A percentile compares a stretch with the other conserved stretches of the same genome.
Conservation (phyloP, 345 rosid genomes). For the Bruguiera sexangula region DNA sequence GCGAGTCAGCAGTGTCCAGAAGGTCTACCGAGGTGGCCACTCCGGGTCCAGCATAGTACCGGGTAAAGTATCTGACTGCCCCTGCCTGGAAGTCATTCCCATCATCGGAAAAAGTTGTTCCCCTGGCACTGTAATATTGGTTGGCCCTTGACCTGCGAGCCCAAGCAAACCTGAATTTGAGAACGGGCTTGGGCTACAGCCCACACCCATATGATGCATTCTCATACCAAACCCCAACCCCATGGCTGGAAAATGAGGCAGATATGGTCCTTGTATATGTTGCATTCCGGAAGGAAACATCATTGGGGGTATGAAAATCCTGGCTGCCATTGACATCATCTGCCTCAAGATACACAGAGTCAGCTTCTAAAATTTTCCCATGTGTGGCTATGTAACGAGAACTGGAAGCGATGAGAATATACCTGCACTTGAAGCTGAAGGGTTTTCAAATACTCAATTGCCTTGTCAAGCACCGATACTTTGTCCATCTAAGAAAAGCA, state of each 20-base stretch:
- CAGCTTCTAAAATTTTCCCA: not conserved
- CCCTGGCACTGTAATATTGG: slow-evolving; percentile 16
- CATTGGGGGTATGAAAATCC: slow-evolving; percentile 36
- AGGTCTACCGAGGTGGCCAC: slow-evolving; percentile 15
- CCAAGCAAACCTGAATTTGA: slow-evolving; percentile 27
- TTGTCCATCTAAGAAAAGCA: slow-evolving; percentile 43
- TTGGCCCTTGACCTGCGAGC: slow-evolving; percentile 25
- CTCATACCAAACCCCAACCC: slow-evolving; percentile 31
- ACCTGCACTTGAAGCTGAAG: slow-evolving; percentile 89
- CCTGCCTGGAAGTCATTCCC: slow-evolving; percentile 9
- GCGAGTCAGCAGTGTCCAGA: slow-evolving; percentile 17
- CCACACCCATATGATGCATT: slow-evolving; percentile 30
- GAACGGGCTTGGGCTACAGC: slow-evolving; percentile 26
- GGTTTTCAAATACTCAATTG: slow-evolving; percentile 58
- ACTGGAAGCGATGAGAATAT: not conserved
- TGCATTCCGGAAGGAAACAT: slow-evolving; percentile 39
- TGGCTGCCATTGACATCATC: slow-evolving; percentile 58
- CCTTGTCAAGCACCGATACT: slow-evolving; percentile 62
- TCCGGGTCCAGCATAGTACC: too few species aligned
- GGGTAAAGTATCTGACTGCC: too few species aligned
- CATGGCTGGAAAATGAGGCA: slow-evolving; percentile 30
- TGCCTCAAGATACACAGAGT: slow-evolving; percentile 20
- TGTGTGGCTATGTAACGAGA: not conserved
- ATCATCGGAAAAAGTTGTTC: slow-evolving; percentile 22
- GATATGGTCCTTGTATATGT: slow-evolving; percentile 28